These are phyloP conservation scores for Sonneratia alba DNA, from an alignment of 345 rosid genomes.

Conservation along the genomic window DNA sequence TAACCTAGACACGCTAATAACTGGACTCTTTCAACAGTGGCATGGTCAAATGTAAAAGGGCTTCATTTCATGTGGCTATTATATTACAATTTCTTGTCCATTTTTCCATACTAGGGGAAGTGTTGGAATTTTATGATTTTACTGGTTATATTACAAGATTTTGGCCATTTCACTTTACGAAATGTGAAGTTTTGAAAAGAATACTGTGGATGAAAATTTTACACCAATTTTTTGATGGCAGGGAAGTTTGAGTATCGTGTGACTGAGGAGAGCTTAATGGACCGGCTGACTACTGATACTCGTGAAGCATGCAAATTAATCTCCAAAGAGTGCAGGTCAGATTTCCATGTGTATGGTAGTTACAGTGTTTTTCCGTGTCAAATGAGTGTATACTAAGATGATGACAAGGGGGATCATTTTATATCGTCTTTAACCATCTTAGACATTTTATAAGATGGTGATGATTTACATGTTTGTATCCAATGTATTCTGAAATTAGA, in stretches of 20 bases:
- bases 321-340: conserved; percentile 54
- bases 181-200: neutral
- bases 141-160: neutral
- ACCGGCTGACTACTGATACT: conserved; percentile 53
- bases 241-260: conserved; percentile 60
- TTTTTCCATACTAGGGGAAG: neutral
- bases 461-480: neutral
- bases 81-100: neutral
- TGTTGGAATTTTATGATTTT: neutral
- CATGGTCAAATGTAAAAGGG: neutral
- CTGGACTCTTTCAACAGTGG: neutral
- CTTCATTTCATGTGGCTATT: neutral
- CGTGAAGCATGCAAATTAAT: conserved; percentile 46
- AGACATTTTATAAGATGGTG: neutral
- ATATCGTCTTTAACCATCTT: neutral
- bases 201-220: neutral
- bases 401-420: neutral
- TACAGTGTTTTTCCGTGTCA: neutral
- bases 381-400: neutral
- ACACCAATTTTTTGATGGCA: conserved; percentile 15
- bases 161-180: neutral
- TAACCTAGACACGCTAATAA: neutral
- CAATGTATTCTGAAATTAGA: neutral
- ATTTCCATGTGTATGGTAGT: neutral
- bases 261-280: conserved; percentile 64